Base-by-base conservation (phyloP, 139 green algal genomes). In the Volvox africanus region DNA sequence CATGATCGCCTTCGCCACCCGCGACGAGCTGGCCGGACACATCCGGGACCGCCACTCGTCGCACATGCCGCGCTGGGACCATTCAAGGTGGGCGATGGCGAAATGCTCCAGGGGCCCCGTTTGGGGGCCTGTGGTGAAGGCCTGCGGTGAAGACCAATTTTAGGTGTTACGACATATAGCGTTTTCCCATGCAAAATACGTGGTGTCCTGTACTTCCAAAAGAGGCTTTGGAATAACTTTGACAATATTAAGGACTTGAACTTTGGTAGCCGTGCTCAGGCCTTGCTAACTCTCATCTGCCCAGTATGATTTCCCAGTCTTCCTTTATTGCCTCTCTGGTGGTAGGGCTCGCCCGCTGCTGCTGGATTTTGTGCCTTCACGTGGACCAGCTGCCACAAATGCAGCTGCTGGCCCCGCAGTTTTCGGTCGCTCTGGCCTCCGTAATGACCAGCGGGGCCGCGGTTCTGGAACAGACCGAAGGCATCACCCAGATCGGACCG, bases 1-100 rank as follows among this genome's bases (percentile, higher is more conserved):
- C 89, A 92, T 97, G 82, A 93, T 97, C 50, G 96, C 95, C 0
- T 98, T 97, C 84, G 73, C 76, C 28, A 97, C 78, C 2, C 88
- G 93, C 2, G 93, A 96, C 33, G 95, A 98, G 93, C 94, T 98
- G 84, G 55, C 24, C 28, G 20, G 44, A 55, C 92, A 92, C 88
- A 84, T 81, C 35, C 26, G 77, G 12, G 71, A 92, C 76, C 77
- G 82, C 16, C 92, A 94, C 77, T 83, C 76, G 1, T 22, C 75
- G 33, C 33, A 80, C 69, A 97, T 97, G 95, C 95, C 94, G 6
- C 92, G 95, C 18, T 97, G 92, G 92, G 90, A 97, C 77, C 68
- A 76, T 61, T 89, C 84, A 30, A 84, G 83, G 83, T 80, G 22
- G 22, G 83, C 33, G 55, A 75, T n/a, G 80, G 65, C 44, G 44